A percentile compares a stretch with the other conserved stretches of the same genome.
These are phyloP conservation scores for Fulvia fulva DNA, from an alignment of 2,329 filamentous ascomycete species.

Conservation along the genomic window DNA sequence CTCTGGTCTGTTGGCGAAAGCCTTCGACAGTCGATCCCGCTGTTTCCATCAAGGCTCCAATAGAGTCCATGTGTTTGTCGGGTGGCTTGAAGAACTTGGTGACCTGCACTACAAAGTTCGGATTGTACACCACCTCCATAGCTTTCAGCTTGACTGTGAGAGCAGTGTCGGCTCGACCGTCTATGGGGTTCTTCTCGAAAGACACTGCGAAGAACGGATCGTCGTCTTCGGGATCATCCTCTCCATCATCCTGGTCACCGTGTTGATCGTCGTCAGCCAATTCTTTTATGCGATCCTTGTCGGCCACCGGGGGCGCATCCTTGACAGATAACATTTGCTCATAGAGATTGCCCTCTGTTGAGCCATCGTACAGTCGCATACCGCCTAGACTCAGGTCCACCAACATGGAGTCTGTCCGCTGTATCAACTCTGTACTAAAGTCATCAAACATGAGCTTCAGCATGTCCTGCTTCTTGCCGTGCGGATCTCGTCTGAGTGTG, in stretches of 20 bases:
- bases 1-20: conserved; percentile 88
- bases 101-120: conserved; percentile 83
- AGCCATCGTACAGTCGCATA: conserved; percentile 91
- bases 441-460: conserved; percentile 90
- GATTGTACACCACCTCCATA: conserved; percentile 96
- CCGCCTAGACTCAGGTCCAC: conserved; percentile 87
- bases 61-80: conserved; percentile 97
- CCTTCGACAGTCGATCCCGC: conserved; percentile 95
- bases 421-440: conserved; percentile 84
- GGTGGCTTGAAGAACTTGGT: conserved; percentile 95
- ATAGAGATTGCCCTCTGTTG: conserved; percentile 83
- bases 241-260: conserved; percentile 39
- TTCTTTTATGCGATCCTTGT: conserved; percentile 48
- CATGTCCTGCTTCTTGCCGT: conserved; percentile 73
- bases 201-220: conserved; percentile 90
- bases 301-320: conserved; percentile 62
- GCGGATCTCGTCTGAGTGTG: conserved; percentile 80
- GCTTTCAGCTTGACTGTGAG: conserved; percentile 89
- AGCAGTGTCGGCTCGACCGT: conserved; percentile 85
- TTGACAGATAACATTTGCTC: conserved; percentile 96
- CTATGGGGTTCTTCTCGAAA: conserved; percentile 91
- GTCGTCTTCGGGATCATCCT: conserved; percentile 46
- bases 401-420: conserved; percentile 86
- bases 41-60: conserved; percentile 89
- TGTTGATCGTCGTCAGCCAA: conserved; percentile 48